phyloP scores from a whole-genome alignment of 2,329 filamentous ascomycete genomes.

The Colletotrichum cereale region DNA sequence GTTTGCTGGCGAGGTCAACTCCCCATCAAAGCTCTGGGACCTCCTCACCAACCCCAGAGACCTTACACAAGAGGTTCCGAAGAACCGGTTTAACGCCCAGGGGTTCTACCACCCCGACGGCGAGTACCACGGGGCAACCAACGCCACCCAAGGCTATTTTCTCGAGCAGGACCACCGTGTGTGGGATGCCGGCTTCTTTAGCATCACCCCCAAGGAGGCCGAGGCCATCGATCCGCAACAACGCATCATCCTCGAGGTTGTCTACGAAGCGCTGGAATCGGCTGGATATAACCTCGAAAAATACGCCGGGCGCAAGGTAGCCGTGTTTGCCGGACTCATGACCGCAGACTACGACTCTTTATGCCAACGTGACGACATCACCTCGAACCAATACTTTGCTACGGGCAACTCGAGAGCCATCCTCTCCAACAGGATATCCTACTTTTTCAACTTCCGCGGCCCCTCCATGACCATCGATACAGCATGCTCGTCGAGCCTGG shows the following conservation, averaged over 20 bases:
- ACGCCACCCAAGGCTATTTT: slow-evolving; percentile 37
- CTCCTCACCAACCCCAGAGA: slow-evolving; percentile 49
- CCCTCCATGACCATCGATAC: slow-evolving; percentile 59
- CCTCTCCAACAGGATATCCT: slow-evolving; percentile 56
- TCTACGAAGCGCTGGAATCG: slow-evolving; percentile 51
- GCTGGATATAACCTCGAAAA: slow-evolving; percentile 43
- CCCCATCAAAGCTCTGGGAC: slow-evolving; percentile 53
- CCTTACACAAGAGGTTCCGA: slow-evolving; percentile 42
- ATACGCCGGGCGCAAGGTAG: slow-evolving; percentile 38
- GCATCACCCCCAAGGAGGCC: slow-evolving; percentile 48
- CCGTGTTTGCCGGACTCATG: slow-evolving; percentile 45
- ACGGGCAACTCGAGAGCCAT: slow-evolving; percentile 52
- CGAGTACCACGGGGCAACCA: slow-evolving; percentile 37
- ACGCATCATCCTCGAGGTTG: slow-evolving; percentile 50
- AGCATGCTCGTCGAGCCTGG: slow-evolving; percentile 59
- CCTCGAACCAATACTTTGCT: slow-evolving; percentile 47
- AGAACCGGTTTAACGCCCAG: slow-evolving; percentile 43
- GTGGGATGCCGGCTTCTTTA: slow-evolving; percentile 59
- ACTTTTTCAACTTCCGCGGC: slow-evolving; percentile 56
- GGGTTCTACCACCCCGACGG: slow-evolving; percentile 47
- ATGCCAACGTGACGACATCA: slow-evolving; percentile 45
- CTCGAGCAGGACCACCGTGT: slow-evolving; percentile 45
- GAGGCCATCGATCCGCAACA: slow-evolving; percentile 51
- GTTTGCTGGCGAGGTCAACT: slow-evolving; percentile 52
- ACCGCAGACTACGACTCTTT: slow-evolving; percentile 47